Conservation (phyloP, 805 yeast species). For the Zygoascus flipseniorum region DNA sequence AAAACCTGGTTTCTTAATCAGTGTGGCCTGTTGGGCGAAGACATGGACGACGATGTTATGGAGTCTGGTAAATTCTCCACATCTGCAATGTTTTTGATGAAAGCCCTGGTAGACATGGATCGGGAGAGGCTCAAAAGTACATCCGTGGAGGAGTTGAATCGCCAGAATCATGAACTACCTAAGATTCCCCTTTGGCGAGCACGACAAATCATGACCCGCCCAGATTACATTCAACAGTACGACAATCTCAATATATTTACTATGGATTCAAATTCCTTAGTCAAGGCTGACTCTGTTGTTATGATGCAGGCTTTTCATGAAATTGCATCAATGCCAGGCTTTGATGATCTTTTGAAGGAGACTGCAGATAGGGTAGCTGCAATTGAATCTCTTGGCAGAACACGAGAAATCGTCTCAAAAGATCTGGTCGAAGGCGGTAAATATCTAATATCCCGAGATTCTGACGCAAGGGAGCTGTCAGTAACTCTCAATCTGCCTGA, state of each 20-base stretch:
- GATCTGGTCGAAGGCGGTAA: constrained; percentile 42
- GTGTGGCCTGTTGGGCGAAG: constrained; percentile 67
- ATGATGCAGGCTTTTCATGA: constrained; percentile 88
- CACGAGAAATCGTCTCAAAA: constrained; percentile 65
- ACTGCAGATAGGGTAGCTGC: constrained; percentile 62
- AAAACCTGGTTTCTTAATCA: constrained; percentile 81
- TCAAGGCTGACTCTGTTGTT: constrained; percentile 74
- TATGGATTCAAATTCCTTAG: constrained; percentile 60
- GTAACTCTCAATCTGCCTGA: constrained; percentile 11
- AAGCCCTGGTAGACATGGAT: constrained; percentile 65
- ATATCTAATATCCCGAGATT: constrained; percentile 14
- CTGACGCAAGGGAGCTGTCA: background rate
- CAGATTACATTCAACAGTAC: constrained; percentile 67
- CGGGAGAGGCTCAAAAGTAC: constrained; percentile 13
- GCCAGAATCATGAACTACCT: constrained; percentile 49
- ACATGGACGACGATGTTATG: constrained; percentile 87
- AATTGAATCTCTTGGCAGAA: constrained; percentile 69
- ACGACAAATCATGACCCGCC: constrained; percentile 75
- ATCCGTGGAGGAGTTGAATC: constrained; percentile 19
- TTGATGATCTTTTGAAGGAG: constrained; percentile 55
- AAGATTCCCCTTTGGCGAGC: constrained; percentile 78
- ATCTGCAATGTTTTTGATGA: constrained; percentile 65
- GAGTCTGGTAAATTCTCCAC: constrained; percentile 69
- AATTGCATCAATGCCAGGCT: constrained; percentile 62
- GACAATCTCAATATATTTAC: constrained; percentile 75